Conservation (phyloP, 1,284 basidiomycete species). For the Takashimella tepidaria region DNA sequence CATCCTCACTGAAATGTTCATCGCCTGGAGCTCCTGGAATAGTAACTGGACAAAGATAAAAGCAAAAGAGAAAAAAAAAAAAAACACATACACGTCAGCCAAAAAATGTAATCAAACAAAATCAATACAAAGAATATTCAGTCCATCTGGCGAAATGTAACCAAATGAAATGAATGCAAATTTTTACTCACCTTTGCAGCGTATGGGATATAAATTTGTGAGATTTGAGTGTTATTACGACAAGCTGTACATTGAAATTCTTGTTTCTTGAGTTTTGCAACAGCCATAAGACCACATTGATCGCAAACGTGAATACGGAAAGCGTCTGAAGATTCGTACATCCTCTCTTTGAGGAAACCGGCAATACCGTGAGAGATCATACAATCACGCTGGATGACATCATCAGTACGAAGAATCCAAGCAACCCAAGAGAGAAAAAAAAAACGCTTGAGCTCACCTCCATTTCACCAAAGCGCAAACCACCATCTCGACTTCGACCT, state of each 20-base stretch:
- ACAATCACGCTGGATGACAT: slow-evolving; percentile 68
- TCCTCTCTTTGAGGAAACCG: slow-evolving; percentile 89
- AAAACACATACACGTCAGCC: neutral
- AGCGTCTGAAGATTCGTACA: slow-evolving; percentile 82
- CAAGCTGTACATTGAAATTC: slow-evolving; percentile 61
- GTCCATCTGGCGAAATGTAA: no score
- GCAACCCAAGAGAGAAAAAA: neutral
- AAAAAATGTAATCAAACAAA: neutral
- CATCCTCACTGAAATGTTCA: slow-evolving; percentile 30
- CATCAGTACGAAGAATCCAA: neutral
- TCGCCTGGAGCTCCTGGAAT: slow-evolving; percentile 28
- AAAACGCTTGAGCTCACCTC: slow-evolving; percentile 52
- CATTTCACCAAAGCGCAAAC: slow-evolving; percentile 99
- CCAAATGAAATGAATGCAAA: neutral
- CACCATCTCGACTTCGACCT: slow-evolving; percentile 96
- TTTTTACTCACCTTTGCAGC: slow-evolving; percentile 55
- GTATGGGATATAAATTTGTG: slow-evolving; percentile 85
- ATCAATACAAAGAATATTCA: no score
- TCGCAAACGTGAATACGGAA: slow-evolving; percentile 94
- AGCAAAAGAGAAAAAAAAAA: slow-evolving; percentile 1
- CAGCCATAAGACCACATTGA: slow-evolving; percentile 89
- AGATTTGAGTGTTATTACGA: slow-evolving; percentile 90
- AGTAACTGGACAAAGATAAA: slow-evolving; percentile 7
- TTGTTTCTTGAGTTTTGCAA: slow-evolving; percentile 72
- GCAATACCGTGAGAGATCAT: slow-evolving; percentile 99